A percentile compares a stretch with the other conserved stretches of the same genome.
These are phyloP conservation scores for Aspergillus funiculosus DNA, from an alignment of 495 filamentous ascomycete genomes.

Conservation along the genomic window DNA sequence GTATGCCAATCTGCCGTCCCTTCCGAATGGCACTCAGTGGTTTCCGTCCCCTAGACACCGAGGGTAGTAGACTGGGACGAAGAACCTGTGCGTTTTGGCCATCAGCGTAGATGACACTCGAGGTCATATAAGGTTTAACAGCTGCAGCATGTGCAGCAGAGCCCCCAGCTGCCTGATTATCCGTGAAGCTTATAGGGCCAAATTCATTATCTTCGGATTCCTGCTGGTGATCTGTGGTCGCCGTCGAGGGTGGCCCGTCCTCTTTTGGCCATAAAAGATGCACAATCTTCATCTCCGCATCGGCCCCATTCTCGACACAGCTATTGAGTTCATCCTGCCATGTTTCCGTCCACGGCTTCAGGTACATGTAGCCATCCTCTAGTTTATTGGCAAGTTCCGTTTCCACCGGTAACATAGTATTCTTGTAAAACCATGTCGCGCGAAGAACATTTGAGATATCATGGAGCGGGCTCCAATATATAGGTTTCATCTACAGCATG, in stretches of 20 bases:
- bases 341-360: constrained; percentile 85
- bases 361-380: constrained; percentile 78
- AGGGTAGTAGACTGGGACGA: constrained; percentile 72
- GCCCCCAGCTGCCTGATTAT: constrained; percentile 43
- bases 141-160: constrained; percentile 24
- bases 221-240: constrained; percentile 8
- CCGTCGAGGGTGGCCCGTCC: constrained; percentile 26
- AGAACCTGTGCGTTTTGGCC: constrained; percentile 69
- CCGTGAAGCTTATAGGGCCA: constrained; percentile 18
- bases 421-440: constrained; percentile 95
- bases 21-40: constrained; percentile 82
- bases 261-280: constrained; percentile 72
- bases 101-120: constrained; percentile 79
- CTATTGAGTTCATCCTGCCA: constrained; percentile 91
- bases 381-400: constrained; percentile 85
- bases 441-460: constrained; percentile 78
- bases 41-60: constrained; percentile 66
- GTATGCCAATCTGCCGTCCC: constrained; percentile 73
- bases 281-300: constrained; percentile 84
- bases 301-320: constrained; percentile 81
- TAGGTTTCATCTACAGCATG: constrained; percentile 75
- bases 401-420: constrained; percentile 87
- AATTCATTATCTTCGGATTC: constrained; percentile 3
- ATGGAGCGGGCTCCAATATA: constrained; percentile 96
- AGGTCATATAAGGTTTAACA: constrained; percentile 53